Base-by-base conservation (phyloP, 257 asterid genomes). In the Capsicum chinense region DNA sequence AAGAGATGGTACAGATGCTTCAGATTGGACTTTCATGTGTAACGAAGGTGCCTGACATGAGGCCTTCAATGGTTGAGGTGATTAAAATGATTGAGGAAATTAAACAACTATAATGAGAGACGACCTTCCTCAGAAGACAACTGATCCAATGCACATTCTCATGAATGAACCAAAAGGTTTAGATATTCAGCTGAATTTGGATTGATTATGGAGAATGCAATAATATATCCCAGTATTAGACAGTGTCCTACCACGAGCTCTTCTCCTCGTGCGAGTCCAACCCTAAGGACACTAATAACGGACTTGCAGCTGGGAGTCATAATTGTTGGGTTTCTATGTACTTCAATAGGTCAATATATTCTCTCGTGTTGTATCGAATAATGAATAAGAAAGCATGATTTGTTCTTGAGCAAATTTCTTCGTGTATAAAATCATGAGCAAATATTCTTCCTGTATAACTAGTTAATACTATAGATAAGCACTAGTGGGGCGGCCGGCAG, bases 21-120 rank as follows among this genome's bases (percentile, higher is more conserved):
- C 87, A 83, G 62, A 39, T 86, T 21, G 88, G 83, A 56, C 66
- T 86, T 17, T 15, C 56, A 42, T 87, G 89, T 78, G 87, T 82
- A n/a, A 73, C 74, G 4, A 84, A 81, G 67, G 81, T 79, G 52
- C 84, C 87, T 1, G 83, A 84, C 7, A 84, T 62, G 79, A 81
- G 89, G 50, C 89, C 87, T 33, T 63, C 62, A 14, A 87, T 87
- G 84, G 21, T 4, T 47, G 88, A 83, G 57, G 84, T 86, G 14
- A 73, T 62, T n/a, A 85, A 56, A 62, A 85, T 85, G 85, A 59
- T 82, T 17, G 83, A 82, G 54, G 83, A 66, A 12, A 83, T 85
- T 9, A 15, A 60, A 7, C 85, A 5, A 50, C 63, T 79, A 69
- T 39, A 69, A 69, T 39, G 6, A 37, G 14, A 69, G 79, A 69